phyloP scores from a whole-genome alignment of 768 basidiomycete species.

The Panaeolus cyanescens region DNA sequence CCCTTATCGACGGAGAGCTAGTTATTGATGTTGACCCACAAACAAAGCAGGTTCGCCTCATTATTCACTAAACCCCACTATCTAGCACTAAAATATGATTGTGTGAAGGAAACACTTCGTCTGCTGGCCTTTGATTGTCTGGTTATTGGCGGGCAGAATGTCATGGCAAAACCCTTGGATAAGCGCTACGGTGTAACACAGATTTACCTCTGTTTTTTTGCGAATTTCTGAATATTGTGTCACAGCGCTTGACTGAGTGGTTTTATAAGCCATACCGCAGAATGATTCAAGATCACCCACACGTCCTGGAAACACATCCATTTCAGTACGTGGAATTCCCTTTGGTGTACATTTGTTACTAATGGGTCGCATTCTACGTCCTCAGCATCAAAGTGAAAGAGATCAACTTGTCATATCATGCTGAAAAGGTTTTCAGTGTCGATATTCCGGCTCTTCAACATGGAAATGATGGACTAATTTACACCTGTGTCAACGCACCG shows the following conservation, averaged over 20 bases:
- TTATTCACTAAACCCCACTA: not conserved
- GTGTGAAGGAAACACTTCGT: slow-evolving; percentile 71
- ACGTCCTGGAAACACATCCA: slow-evolving; percentile 63
- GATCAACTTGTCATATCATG: slow-evolving; percentile 84
- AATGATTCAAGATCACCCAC: slow-evolving; percentile 69
- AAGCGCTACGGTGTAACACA: slow-evolving; percentile 82
- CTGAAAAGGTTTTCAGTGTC: slow-evolving; percentile 81
- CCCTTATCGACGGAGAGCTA: slow-evolving; percentile 91
- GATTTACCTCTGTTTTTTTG: slow-evolving; percentile 9
- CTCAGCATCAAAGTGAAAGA: slow-evolving; percentile 84
- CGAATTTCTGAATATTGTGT: not conserved
- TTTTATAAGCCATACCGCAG: slow-evolving; percentile 80
- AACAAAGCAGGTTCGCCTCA: slow-evolving; percentile 61
- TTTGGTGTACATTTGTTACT: slow-evolving; percentile 8
- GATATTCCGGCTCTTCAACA: slow-evolving; percentile 89
- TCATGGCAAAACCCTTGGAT: slow-evolving; percentile 81
- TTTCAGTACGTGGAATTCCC: slow-evolving; percentile 66
- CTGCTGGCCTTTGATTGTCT: slow-evolving; percentile 93
- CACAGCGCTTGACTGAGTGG: slow-evolving; percentile 79
- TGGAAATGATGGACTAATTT: slow-evolving; percentile 94
- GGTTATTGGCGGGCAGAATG: slow-evolving; percentile 81
- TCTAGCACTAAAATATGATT: slow-evolving; percentile 5
- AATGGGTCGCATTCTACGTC: not conserved
- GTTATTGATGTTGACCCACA: slow-evolving; percentile 85
- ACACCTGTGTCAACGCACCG: slow-evolving; percentile 84